Base-by-base conservation (phyloP, 2,329 filamentous ascomycete species). In the Xylaria sp. region DNA sequence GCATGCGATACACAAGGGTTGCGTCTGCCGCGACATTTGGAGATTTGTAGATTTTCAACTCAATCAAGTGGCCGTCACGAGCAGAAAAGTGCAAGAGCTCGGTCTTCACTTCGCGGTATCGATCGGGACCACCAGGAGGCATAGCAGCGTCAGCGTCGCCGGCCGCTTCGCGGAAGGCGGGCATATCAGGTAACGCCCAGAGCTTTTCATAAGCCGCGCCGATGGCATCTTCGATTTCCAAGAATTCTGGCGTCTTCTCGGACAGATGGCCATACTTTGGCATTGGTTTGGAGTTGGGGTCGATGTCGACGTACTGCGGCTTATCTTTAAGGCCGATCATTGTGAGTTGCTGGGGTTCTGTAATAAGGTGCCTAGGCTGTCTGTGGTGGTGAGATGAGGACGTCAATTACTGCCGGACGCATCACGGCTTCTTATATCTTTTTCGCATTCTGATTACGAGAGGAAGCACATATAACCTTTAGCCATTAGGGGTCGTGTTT, bases 251-350 rank as follows among this genome's bases (percentile, higher is more conserved):
- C 39, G 79, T 80, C 28, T 78, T 75, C 65, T 75, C 67, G 46
- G 78, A 77, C 54, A 79, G 76, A 66, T 81, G 79, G 59, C 79
- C 78, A 63, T 82, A 73, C 63, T 78, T 80, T 39, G 78, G 78
- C 6, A 78, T 71, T 1, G 80, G 80, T 60, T 76, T 76, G 78
- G 78, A 80, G 70, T 73, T 62, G 15, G 76, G 69, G 57, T 78
- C 75, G 54, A 78, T n/a, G 56, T 72, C 66, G 57, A 72, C 48
- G 69, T 59, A 69, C 41, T 67, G 48, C n/a, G 67, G 67, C 34
- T 66, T 69, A 28, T 72, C 67, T 56, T 70, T 71, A 23, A 73
- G 61, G 18, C 63, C 66, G 51, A 75, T 65, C 68, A 72, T 75
- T 54, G 50, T 63, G 63, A 41, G 13, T 59, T 56, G 41, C 31